phyloP scores from a whole-genome alignment of 2,329 filamentous ascomycete genomes.

The Coniella lustricola region DNA sequence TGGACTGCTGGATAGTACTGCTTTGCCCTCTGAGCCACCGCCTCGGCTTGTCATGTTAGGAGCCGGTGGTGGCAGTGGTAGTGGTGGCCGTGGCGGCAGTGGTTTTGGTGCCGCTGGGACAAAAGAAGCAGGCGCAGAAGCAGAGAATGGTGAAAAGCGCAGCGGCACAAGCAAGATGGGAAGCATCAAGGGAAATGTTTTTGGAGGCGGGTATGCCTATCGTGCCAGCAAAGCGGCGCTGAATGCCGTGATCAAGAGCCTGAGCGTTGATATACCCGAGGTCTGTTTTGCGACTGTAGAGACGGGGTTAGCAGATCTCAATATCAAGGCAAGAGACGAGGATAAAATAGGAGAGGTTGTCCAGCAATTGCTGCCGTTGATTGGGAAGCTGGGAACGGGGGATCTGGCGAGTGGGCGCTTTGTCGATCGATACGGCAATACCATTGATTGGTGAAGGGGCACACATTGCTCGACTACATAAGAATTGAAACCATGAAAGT shows the following conservation, averaged over 20 bases:
- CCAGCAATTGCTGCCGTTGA: neutral
- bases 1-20: too few species aligned
- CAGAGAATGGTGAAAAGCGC: too few species aligned
- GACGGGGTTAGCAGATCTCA: slow-evolving; percentile 7
- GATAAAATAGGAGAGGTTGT: slow-evolving; percentile 5
- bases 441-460: slow-evolving; percentile 4
- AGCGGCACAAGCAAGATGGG: neutral
- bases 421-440: slow-evolving; percentile 5
- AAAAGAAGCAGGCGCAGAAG: too few species aligned
- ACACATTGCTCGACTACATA: neutral
- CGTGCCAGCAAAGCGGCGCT: slow-evolving; percentile 13
- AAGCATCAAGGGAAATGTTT: slow-evolving; percentile 1
- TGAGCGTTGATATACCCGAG: slow-evolving; percentile 10
- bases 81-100: too few species aligned
- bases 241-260: slow-evolving; percentile 9
- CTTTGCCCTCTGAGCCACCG: too few species aligned
- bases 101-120: too few species aligned
- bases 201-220: slow-evolving; percentile 9
- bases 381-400: slow-evolving; percentile 5
- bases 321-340: neutral
- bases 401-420: slow-evolving; percentile 6
- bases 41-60: too few species aligned
- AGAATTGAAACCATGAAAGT: neutral
- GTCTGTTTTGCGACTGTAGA: slow-evolving; percentile 8
- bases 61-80: too few species aligned